phyloP scores from a whole-genome alignment of 768 basidiomycete genomes.

The Lactarius vividus region DNA sequence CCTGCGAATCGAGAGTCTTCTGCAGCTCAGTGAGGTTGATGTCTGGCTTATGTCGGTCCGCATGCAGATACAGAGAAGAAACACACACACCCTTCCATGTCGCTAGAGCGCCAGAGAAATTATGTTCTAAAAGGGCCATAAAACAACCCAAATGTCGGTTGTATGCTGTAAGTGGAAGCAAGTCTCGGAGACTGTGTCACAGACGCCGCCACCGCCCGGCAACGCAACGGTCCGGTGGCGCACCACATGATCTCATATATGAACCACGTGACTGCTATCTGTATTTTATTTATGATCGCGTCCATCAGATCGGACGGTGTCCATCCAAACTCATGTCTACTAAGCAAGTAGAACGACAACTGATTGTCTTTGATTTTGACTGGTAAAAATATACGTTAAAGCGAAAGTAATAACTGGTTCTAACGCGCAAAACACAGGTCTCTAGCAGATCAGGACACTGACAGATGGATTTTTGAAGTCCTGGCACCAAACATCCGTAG shows the following conservation, averaged over 20 bases:
- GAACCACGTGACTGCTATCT: not conserved
- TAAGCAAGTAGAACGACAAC: conserved; percentile 47
- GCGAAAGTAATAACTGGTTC: not conserved
- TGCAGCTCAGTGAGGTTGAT: conserved; percentile 89
- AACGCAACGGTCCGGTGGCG: not conserved
- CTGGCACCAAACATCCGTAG: conserved; percentile 81
- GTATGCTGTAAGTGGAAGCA: not conserved
- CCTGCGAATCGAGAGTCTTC: conserved; percentile 89
- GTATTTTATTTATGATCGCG: not conserved
- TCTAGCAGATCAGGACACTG: conserved; percentile 93
- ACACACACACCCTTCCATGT: conserved; percentile 78
- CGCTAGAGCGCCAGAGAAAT: conserved; percentile 88
- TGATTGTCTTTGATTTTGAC: conserved; percentile 96
- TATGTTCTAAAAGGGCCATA: conserved; percentile 50
- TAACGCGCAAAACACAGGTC: conserved; percentile 50
- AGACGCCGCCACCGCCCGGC: not conserved
- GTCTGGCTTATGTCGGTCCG: conserved; percentile 43
- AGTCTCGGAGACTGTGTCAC: not conserved
- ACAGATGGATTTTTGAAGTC: conserved; percentile 90
- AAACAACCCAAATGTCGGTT: not conserved
- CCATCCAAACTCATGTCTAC: conserved; percentile 29
- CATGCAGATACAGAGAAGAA: too few species aligned
- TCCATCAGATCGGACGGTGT: not conserved
- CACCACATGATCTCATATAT: not conserved
- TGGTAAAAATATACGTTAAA: conserved; percentile 50